Base-by-base conservation (phyloP, 345 rosid genomes). In the Erucastrum elatum region DNA sequence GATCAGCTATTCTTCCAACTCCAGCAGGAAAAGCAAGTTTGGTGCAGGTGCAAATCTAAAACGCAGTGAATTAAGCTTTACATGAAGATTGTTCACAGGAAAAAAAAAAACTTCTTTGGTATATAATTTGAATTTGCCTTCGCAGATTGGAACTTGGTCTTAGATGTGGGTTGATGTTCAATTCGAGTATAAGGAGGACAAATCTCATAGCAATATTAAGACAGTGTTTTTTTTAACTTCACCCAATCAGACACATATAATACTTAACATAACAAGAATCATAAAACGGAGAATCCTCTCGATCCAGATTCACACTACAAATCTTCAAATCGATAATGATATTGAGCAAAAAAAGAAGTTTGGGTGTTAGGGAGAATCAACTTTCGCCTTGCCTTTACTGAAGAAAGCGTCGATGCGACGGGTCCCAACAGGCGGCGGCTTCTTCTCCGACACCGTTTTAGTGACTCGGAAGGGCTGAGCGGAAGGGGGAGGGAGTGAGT, bases 391-490 rank as follows among this genome's bases (percentile, higher is more conserved):
- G 17, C 89, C 74, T 68, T 84, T 89, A 4, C 30, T 68, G 30
- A 93, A 93, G 86, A 93, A 91, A 55, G 81, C 73, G 5, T 90
- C 92, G 16, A 96, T 93, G 77, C 92, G 85, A 68, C 90, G 91
- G 25, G 86, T 83, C 34, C 92, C 89, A 7, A 59, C 72, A 4
- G 87, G 89, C 27, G 78, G 77, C 35, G 82, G 67, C 1, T 64
- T 74, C 49, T 81, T 85, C 3, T 86, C 86, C 8, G 81, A 13
- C 12, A 60, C 51, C 4, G 67, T 69, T 12, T 82, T 59, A 21
- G 75, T 74, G 17, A 83, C 26, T 49, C 79, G 82, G 13, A 78
- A 56, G 1, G 77, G 71, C 81, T 60, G 90, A 63, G 80, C 4
- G 69, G 69, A 17, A 5, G 94, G 88, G 74, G 55, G 4, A 0